phyloP scores from a whole-genome alignment of 495 filamentous ascomycete genomes.

The Podospora appendiculata region DNA sequence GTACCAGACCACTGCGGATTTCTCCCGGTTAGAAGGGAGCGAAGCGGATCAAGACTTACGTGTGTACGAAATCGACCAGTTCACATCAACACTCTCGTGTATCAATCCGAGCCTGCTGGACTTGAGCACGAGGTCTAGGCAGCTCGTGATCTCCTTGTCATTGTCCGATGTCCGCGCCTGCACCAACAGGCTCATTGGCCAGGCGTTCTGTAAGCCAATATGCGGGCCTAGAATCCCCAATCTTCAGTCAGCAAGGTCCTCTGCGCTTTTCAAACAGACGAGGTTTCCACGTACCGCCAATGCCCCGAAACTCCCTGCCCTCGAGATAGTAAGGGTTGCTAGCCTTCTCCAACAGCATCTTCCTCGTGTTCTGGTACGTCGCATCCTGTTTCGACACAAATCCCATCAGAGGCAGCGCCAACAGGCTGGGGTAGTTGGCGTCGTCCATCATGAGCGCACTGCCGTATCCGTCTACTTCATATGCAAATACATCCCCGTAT shows the following conservation, averaged over 20 bases:
- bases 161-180: constrained; percentile 87
- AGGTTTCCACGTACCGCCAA: constrained; percentile 54
- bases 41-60: constrained; percentile 34
- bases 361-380: constrained; percentile 83
- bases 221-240: constrained; percentile 38
- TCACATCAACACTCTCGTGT: constrained; percentile 89
- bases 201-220: constrained; percentile 81
- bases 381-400: constrained; percentile 61
- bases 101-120: constrained; percentile 71
- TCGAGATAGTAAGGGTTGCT: constrained; percentile 87
- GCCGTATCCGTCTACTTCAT: constrained; percentile 94
- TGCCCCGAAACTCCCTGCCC: constrained; percentile 74
- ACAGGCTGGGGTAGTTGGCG: constrained; percentile 86
- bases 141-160: constrained; percentile 70
- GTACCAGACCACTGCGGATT: background rate
- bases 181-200: constrained; percentile 91
- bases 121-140: constrained; percentile 63
- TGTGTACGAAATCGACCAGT: constrained; percentile 65
- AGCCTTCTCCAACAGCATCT: constrained; percentile 72
- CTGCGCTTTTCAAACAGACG: too few species aligned
- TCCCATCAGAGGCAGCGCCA: constrained; percentile 80
- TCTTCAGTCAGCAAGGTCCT: background rate
- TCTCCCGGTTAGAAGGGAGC: too few species aligned
- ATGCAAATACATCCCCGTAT: constrained; percentile 89
- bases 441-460: constrained; percentile 93